Conservation (phyloP, 2,329 filamentous ascomycete genomes). For the Escovopsis sp. region DNA sequence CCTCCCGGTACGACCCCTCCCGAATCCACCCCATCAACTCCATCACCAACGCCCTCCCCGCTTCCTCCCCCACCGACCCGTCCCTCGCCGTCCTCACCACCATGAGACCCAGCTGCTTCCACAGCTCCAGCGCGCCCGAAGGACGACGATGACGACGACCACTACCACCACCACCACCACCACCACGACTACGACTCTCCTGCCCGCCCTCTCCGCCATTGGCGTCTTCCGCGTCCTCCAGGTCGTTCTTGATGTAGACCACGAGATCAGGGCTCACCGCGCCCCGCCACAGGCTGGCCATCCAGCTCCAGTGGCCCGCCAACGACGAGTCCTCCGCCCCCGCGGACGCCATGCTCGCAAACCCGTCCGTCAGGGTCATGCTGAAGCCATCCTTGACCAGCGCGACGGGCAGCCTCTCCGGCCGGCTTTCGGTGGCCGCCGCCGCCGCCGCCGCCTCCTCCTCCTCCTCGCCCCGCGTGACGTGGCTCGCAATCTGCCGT, state of each 20-base stretch:
- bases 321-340: slow-evolving; percentile 66
- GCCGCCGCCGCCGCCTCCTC: neutral
- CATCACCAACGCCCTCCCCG: slow-evolving; percentile 63
- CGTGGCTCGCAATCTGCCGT: slow-evolving; percentile 47
- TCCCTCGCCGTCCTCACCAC: slow-evolving; percentile 34
- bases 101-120: slow-evolving; percentile 35
- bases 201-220: slow-evolving; percentile 40
- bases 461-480: slow-evolving; percentile 17
- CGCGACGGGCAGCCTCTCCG: slow-evolving; percentile 46
- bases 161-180: slow-evolving; percentile 21
- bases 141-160: neutral
- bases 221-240: slow-evolving; percentile 21
- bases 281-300: slow-evolving; percentile 84
- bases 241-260: slow-evolving; percentile 42
- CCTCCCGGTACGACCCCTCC: slow-evolving; percentile 27
- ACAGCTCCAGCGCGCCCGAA: slow-evolving; percentile 40
- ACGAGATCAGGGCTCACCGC: slow-evolving; percentile 70
- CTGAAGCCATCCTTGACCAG: slow-evolving; percentile 68
- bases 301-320: slow-evolving; percentile 95
- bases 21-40: slow-evolving; percentile 75
- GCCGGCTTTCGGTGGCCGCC: slow-evolving; percentile 1
- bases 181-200: slow-evolving; percentile 25
- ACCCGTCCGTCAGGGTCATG: slow-evolving; percentile 62
- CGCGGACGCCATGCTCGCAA: slow-evolving; percentile 51
- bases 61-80: slow-evolving; percentile 47